Base-by-base conservation (phyloP, 2,329 filamentous ascomycete genomes). In the Penicillium sp. region DNA sequence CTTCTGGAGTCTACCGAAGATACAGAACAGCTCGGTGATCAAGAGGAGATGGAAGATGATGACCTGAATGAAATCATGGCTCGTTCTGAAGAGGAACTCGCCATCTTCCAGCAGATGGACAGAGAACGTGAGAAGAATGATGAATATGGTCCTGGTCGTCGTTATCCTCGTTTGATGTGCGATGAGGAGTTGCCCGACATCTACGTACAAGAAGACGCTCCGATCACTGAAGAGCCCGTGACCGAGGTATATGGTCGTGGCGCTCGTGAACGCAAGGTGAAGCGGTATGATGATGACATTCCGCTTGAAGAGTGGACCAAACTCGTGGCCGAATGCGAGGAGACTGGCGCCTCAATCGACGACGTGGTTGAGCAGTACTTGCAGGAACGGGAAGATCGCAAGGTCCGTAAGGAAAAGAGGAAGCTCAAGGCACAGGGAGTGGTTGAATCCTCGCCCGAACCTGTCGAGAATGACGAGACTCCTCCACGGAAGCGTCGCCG, bases 41-140 rank as follows among this genome's bases (percentile, higher is more conserved):
- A 96, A 71, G 93, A 97, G 62, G 95, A 99, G 77, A 97, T 98
- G 91, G 95, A 99, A 68, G 95, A 99, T 66, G 95, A 99, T 61
- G 95, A 99, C 74, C 82, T 99, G 66, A 99, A 99, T 73, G 83
- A 95, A 81, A 91, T 99, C 63, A 90, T 98, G 79, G 93, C 95
- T 62, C 91, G 95, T 67, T 92, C 84, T 48, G 94, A 97, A 8
- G 83, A 89, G 0, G 95, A 99, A 75, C 78, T 98, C 22, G 62
- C 64, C 6, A 73, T 88, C 1, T 99, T 99, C 85, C 91, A 93
- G 72, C 81, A 89, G 68, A 86, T 99, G 63, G 95, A 99, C 68
- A 85, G 87, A 60, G 88, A 96, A 61, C 87, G 95, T 59, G 71
- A 80, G 10, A 85, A 80, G 63, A 87, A 87, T 51, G 84, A 86